phyloP scores from a whole-genome alignment of 2,329 filamentous ascomycete species.

The Exophiala xenobiotica region DNA sequence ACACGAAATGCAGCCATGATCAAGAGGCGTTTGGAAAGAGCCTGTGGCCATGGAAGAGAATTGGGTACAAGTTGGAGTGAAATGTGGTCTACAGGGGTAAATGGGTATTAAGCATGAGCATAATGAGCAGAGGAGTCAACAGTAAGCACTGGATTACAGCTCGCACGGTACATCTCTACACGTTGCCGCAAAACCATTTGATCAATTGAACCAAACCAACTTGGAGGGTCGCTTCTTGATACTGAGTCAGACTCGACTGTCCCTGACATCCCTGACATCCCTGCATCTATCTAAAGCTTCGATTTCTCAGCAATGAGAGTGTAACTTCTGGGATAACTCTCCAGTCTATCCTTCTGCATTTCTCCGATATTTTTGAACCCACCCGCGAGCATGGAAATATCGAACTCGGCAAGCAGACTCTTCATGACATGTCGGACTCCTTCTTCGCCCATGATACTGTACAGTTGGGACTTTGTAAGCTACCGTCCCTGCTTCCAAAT shows the following conservation, averaged over 20 bases:
- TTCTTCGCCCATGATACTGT: constrained; percentile 58
- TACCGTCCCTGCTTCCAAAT: neutral
- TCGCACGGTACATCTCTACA: no score
- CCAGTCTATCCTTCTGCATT: constrained; percentile 44
- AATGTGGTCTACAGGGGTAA: no score
- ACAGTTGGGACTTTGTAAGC: neutral
- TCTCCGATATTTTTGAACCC: constrained; percentile 55
- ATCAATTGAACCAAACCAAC: neutral
- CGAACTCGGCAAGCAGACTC: constrained; percentile 60
- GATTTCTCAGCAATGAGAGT: constrained; percentile 40
- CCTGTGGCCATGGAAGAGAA: no score
- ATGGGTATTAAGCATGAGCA: no score
- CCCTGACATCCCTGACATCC: neutral
- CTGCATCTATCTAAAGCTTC: constrained; percentile 24
- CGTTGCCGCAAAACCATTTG: no score
- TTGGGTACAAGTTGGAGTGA: no score
- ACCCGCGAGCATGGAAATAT: constrained; percentile 62
- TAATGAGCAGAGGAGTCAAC: no score
- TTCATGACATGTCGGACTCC: constrained; percentile 64
- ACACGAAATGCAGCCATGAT: no score
- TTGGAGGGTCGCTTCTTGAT: no score
- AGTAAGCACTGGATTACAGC: no score
- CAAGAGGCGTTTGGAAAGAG: no score
- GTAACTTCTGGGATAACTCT: constrained; percentile 46
- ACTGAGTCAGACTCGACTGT: neutral